phyloP scores from a whole-genome alignment of 208 protist genomes.

The Acanthamoeba castellanii region DNA sequence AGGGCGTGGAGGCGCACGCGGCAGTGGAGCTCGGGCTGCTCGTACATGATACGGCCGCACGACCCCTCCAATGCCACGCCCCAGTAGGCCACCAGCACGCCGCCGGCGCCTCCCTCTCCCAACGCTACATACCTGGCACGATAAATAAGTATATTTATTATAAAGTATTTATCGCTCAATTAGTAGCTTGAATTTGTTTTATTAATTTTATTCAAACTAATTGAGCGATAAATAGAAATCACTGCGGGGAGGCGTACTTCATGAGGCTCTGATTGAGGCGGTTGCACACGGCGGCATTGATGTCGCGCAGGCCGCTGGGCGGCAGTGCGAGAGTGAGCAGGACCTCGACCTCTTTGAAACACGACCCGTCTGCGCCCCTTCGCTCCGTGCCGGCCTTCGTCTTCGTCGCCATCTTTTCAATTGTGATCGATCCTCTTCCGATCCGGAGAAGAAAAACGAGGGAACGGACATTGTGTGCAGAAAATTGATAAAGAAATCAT shows the following conservation, averaged over 20 bases:
- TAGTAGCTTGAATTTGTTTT: too few species aligned
- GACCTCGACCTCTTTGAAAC: slow-evolving; percentile 9
- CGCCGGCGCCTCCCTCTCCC: background rate
- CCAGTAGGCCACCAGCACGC: slow-evolving; percentile 49
- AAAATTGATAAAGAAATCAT: too few species aligned
- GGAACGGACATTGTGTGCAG: background rate
- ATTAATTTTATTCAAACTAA: too few species aligned
- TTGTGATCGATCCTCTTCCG: background rate
- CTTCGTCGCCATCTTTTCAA: background rate
- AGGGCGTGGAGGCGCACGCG: background rate
- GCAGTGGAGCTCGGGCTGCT: slow-evolving; percentile 46
- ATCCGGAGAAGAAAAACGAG: background rate
- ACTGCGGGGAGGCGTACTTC: background rate
- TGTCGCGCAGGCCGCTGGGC: background rate
- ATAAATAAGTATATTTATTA: background rate
- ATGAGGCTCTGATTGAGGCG: slow-evolving; percentile 44
- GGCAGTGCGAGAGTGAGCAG: slow-evolving; percentile 4
- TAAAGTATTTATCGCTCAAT: background rate
- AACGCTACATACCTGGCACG: background rate
- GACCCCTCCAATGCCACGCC: background rate
- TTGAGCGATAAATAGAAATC: background rate
- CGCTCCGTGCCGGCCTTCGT: background rate
- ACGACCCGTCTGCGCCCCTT: background rate
- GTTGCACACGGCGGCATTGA: slow-evolving; percentile 1
- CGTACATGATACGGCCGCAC: background rate